Conservation (phyloP, 495 filamentous ascomycete genomes). For the Usnea hakonensis region DNA sequence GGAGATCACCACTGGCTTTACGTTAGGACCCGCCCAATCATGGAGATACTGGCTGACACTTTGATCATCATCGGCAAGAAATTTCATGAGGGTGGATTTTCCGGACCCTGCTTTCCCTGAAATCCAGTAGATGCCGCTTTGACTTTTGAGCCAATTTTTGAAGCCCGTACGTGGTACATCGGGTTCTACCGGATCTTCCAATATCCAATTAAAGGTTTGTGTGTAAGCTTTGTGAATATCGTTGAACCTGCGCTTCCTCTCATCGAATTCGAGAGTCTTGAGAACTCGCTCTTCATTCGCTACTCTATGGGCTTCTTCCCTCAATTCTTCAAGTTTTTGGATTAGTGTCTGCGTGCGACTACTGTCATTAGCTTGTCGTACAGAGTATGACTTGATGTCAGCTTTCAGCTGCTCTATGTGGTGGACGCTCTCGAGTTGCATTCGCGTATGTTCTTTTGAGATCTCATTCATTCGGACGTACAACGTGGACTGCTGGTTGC, state of each 20-base stretch:
- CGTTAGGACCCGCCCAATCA: neutral
- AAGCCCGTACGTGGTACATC: neutral
- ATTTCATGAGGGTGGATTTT: constrained; percentile 9
- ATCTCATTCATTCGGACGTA: neutral
- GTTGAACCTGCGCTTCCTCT: constrained; percentile 2
- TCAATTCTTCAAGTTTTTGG: neutral
- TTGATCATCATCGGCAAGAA: neutral
- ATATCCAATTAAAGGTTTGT: constrained; percentile 5
- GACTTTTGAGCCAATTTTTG: neutral
- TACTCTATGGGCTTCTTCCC: neutral
- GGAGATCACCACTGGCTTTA: neutral
- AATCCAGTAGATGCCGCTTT: constrained; percentile 3
- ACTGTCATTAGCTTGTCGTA: neutral
- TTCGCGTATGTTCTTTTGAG: neutral
- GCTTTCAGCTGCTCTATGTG: constrained; percentile 6
- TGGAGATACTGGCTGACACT: neutral
- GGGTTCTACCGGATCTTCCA: neutral
- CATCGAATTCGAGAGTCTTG: constrained; percentile 5
- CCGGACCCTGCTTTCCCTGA: constrained; percentile 5
- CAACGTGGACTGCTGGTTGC: constrained; percentile 1
- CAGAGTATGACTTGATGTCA: neutral
- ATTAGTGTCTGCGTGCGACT: neutral
- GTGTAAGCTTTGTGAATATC: constrained; percentile 1
- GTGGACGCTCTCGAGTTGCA: constrained; percentile 1
- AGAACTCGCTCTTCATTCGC: neutral